phyloP scores from a whole-genome alignment of 2,329 filamentous ascomycete species.

The Pseudocercospora macadamiae region DNA sequence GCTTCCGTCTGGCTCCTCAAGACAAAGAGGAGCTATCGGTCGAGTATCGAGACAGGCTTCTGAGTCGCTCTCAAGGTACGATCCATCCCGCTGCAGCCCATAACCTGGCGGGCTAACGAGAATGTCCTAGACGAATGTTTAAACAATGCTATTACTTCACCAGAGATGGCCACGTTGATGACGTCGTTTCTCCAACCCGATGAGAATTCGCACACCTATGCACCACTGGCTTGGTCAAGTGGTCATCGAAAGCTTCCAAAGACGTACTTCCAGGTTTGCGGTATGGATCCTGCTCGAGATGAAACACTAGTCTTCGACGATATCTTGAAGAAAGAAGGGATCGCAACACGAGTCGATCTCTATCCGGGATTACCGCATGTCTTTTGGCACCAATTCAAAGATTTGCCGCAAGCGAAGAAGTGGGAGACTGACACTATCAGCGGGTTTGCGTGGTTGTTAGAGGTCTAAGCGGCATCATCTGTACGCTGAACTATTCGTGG shows the following conservation, averaged over 20 bases:
- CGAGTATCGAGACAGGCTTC: slow-evolving; percentile 39
- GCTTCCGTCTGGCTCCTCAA: slow-evolving; percentile 40
- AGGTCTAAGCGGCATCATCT: background rate
- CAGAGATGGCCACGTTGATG: slow-evolving; percentile 17
- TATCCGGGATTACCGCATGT: slow-evolving; percentile 49
- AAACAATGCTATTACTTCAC: slow-evolving; percentile 29
- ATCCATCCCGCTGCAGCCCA: slow-evolving; percentile 45
- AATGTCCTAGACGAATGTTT: slow-evolving; percentile 39
- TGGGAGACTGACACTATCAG: slow-evolving; percentile 36
- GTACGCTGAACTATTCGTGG: too few relatives aligned
- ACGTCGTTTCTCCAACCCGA: slow-evolving; percentile 16
- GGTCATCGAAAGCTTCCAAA: slow-evolving; percentile 44
- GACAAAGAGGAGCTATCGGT: slow-evolving; percentile 34
- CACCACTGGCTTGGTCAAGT: slow-evolving; percentile 18
- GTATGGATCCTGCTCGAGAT: slow-evolving; percentile 54
- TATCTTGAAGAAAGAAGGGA: slow-evolving; percentile 47
- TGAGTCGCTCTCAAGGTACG: slow-evolving; percentile 39
- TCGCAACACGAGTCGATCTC: slow-evolving; percentile 48
- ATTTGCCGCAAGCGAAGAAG: slow-evolving; percentile 35
- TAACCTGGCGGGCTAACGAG: slow-evolving; percentile 49
- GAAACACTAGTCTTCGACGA: slow-evolving; percentile 57
- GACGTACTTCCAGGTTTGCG: slow-evolving; percentile 55
- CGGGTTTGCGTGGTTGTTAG: slow-evolving; percentile 38
- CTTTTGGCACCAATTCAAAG: slow-evolving; percentile 35
- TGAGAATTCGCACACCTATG: slow-evolving; percentile 7